These are phyloP conservation scores for Haplosporangium gracile DNA, from an alignment of 192 early-diverging fungal genomes.

Conservation along the genomic window DNA sequence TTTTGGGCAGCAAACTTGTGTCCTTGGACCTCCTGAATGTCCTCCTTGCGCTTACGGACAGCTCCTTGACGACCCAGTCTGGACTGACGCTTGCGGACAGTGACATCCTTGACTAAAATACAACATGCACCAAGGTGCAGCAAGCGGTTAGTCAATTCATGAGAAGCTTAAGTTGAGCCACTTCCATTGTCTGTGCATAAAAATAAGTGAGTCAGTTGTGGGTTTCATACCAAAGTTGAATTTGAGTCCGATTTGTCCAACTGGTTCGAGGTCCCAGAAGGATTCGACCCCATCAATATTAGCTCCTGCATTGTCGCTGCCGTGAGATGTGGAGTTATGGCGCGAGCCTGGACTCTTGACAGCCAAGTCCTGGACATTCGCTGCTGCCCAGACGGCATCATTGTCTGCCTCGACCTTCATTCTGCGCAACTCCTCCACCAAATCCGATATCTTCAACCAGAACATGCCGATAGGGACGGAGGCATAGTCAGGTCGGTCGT, in stretches of 20 bases:
- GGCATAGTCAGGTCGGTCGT: conserved; percentile 80
- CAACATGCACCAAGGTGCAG: neutral
- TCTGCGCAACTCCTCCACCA: conserved; percentile 87
- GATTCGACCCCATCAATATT: conserved; percentile 73
- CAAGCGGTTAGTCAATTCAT: neutral
- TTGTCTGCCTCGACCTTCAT: conserved; percentile 76
- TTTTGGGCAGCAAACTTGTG: conserved; percentile 94
- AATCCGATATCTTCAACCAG: conserved; percentile 96
- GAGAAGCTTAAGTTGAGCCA: neutral
- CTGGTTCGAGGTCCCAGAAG: conserved; percentile 93
- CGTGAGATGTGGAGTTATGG: neutral
- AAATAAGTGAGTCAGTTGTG: neutral
- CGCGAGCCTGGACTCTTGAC: conserved; percentile 29
- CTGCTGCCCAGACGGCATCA: conserved; percentile 63
- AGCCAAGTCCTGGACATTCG: conserved; percentile 39
- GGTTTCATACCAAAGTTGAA: conserved; percentile 83
- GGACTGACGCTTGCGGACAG: conserved; percentile 63
- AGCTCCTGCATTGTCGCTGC: neutral
- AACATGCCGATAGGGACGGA: conserved; percentile 82
- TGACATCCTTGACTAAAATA: conserved; percentile 63
- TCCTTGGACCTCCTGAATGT: conserved; percentile 88
- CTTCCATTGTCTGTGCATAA: neutral
- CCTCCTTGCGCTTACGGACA: conserved; percentile 83
- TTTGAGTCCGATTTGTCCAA: conserved; percentile 88
- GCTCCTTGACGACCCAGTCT: conserved; percentile 82